phyloP scores from a whole-genome alignment of 106 monocot species.

The Hemerocallis citrina region DNA sequence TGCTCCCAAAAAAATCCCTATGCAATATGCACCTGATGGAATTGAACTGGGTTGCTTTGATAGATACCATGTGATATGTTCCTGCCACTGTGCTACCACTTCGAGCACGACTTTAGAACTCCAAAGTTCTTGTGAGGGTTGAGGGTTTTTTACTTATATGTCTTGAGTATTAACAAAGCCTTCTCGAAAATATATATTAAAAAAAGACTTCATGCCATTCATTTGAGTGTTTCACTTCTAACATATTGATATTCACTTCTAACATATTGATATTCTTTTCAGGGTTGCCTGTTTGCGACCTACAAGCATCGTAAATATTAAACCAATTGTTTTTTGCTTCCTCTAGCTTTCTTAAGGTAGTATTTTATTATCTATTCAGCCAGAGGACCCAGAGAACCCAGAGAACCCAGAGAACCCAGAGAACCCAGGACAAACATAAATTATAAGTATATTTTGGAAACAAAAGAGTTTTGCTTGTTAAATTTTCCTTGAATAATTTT shows the following conservation, averaged over 20 bases:
- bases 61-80: too few relatives aligned
- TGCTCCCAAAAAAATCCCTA: too few relatives aligned
- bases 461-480: not conserved
- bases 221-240: not conserved
- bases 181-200: too few relatives aligned
- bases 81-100: too few relatives aligned
- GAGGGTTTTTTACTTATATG: too few relatives aligned
- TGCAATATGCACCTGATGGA: too few relatives aligned
- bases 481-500: not conserved
- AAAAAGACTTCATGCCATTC: not conserved
- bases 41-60: too few relatives aligned
- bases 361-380: not conserved
- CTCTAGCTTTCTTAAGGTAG: not conserved
- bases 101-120: too few relatives aligned
- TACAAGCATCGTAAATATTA: not conserved
- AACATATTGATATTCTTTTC: not conserved
- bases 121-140: too few relatives aligned
- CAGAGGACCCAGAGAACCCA: too few relatives aligned
- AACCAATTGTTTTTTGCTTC: not conserved
- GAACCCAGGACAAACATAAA: not conserved
- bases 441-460: not conserved
- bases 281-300: not conserved
- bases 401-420: not conserved
- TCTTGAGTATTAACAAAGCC: conserved; percentile 3
- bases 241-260: not conserved